Percentiles rank a stretch among this genome's conserved stretches.
These are phyloP conservation scores for Backusella luteola DNA, from an alignment of 192 early-diverging fungal genomes.

Conservation along the genomic window DNA sequence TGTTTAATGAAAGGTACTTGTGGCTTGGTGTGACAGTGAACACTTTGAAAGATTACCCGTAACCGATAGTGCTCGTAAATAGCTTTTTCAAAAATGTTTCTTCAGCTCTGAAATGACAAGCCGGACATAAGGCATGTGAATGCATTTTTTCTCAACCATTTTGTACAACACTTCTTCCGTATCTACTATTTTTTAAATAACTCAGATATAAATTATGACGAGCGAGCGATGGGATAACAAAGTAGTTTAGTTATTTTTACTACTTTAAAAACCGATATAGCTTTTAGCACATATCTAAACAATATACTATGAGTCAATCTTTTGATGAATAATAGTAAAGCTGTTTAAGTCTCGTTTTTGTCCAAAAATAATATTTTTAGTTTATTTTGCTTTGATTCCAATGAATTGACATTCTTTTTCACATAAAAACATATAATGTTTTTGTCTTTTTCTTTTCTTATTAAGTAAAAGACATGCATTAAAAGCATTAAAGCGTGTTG, in stretches of 20 bases:
- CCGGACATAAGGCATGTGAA: slow-evolving; percentile 2
- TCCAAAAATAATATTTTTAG: neutral
- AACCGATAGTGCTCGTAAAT: neutral
- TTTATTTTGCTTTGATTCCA: too few relatives aligned
- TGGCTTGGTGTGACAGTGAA: slow-evolving; percentile 5
- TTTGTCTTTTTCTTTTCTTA: neutral
- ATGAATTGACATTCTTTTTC: too few relatives aligned
- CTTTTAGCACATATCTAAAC: neutral
- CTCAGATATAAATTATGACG: neutral
- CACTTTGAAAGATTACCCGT: neutral
- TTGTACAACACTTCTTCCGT: neutral
- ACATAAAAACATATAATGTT: neutral
- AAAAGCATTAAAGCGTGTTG: neutral
- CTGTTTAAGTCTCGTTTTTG: neutral
- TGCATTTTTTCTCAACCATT: neutral
- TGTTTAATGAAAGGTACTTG: neutral
- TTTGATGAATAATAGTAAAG: neutral
- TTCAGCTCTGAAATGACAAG: neutral
- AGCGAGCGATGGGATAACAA: neutral
- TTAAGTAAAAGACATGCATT: neutral
- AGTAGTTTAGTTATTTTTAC: neutral
- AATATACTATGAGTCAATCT: neutral
- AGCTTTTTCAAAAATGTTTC: neutral
- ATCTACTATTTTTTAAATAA: neutral
- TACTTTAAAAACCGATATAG: neutral